Base-by-base conservation (phyloP, 176 grass and related monocot genomes). In the Dendrocalamus sinicus region DNA sequence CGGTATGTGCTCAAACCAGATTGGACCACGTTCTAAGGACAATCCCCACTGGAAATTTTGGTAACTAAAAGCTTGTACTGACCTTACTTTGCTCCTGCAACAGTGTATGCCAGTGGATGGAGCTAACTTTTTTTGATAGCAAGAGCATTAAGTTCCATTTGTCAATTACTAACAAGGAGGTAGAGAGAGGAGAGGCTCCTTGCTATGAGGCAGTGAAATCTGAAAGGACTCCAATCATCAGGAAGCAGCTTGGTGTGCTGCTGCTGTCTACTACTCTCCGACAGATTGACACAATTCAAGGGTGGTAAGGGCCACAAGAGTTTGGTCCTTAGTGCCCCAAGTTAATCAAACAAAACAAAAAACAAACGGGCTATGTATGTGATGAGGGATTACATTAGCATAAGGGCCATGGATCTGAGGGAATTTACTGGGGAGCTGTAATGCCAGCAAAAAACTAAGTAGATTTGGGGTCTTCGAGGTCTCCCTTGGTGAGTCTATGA, bases 281-380 rank as follows among this genome's bases (percentile, higher is more conserved):
- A 81, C 91, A 87, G 57, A 81, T 84, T 65, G 71, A 63, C 87
- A 87, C 80, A 89, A 87, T 80, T 89, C 80, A 87, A 92, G 81
- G 84, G 64, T 20, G 45, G 26, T 28, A 78, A 84, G 80, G 80
- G 63, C 81, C 76, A 83, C 75, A 83, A 52, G 52, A 43, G 20
- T 89, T 83, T 89, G 62, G 80, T 79, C 60, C 72, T 81, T 84
- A 71, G 76, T 72, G 47, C 47, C 71, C 77, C 67, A 87, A 84
- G 66, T n/a, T 76, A 81, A 81, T 77, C 32, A 61, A 77, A 62
- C 40, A 81, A 72, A 84, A 75, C 8, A 70, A 64, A 81, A 90
- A 77, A 52, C 44, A 47, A 72, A 77, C 4, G 10, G 67, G 45
- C 39, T 74, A 83, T 20, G 52, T 74, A 83, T 20, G 52, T 70